A percentile compares a stretch with the other conserved stretches of the same genome.
Conservation (phyloP, 495 filamentous ascomycete genomes). For the Neurospora sublineolata region DNA sequence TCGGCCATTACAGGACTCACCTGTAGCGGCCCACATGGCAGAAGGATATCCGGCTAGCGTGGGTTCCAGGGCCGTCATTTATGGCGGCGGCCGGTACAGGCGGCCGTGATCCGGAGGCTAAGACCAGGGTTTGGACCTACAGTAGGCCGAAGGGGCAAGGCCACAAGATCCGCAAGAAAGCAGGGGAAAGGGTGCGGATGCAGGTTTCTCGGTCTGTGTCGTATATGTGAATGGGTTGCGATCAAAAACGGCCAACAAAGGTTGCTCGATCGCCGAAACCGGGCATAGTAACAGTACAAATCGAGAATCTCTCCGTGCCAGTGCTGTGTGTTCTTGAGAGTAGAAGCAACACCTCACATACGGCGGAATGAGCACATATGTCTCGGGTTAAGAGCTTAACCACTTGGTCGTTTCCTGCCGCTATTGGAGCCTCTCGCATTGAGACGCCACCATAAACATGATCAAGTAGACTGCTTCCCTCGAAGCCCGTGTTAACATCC, state of each 20-base stretch:
- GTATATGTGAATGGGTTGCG: not conserved
- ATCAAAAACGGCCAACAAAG: not conserved
- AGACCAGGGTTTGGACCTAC: conserved; percentile 1
- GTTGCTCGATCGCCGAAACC: not conserved
- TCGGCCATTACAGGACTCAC: not conserved
- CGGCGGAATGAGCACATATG: not conserved
- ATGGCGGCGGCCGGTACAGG: conserved; percentile 15
- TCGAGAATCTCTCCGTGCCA: not conserved
- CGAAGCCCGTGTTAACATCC: not conserved
- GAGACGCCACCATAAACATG: not conserved
- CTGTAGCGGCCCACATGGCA: conserved; percentile 23
- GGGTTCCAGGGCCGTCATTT: conserved; percentile 3
- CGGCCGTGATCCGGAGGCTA: not conserved
- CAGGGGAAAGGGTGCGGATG: not conserved
- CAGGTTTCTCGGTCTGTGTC: not conserved
- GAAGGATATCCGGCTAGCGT: conserved; percentile 20
- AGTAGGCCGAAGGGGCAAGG: not conserved
- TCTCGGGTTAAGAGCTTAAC: not conserved
- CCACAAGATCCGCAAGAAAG: not conserved
- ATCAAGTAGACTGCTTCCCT: not conserved
- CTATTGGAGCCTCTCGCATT: not conserved
- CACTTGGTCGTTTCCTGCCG: not conserved
- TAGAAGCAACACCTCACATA: not conserved
- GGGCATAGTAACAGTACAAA: not conserved
- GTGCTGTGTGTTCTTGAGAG: not conserved